These are phyloP conservation scores for Stachybotrys elegans DNA, from an alignment of 2,329 filamentous ascomycete genomes.

Conservation along the genomic window DNA sequence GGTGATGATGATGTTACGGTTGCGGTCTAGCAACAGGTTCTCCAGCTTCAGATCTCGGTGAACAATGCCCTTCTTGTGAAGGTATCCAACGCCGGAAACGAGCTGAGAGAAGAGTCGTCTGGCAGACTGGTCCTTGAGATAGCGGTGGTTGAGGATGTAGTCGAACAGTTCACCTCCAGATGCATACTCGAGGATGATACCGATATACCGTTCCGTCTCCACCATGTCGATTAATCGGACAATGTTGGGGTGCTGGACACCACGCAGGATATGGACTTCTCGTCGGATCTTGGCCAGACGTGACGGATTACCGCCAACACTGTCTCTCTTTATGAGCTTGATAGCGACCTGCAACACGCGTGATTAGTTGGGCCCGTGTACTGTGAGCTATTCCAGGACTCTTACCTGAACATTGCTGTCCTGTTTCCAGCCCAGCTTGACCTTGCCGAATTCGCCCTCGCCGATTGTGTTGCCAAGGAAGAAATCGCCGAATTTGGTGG, in stretches of 20 bases:
- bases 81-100: conserved; percentile 91
- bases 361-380: background rate
- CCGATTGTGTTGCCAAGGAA: conserved; percentile 93
- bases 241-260: conserved; percentile 92
- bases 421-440: conserved; percentile 97
- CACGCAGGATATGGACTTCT: conserved; percentile 86
- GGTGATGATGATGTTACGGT: conserved; percentile 98
- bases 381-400: background rate
- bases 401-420: conserved; percentile 79
- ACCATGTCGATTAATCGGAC: conserved; percentile 97
- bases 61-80: conserved; percentile 98
- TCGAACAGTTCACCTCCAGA: conserved; percentile 97
- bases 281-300: conserved; percentile 95
- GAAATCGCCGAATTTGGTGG: conserved; percentile 88
- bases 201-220: conserved; percentile 93
- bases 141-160: conserved; percentile 94
- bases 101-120: conserved; percentile 91
- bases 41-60: conserved; percentile 96
- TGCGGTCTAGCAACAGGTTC: conserved; percentile 89
- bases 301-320: conserved; percentile 79
- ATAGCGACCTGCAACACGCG: conserved; percentile 68
- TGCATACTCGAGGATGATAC: conserved; percentile 96
- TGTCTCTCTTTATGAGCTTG: conserved; percentile 93
- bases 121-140: conserved; percentile 89
- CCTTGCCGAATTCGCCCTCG: conserved; percentile 97